phyloP scores from a whole-genome alignment of 2,329 filamentous ascomycete genomes.

The Calonectria crousiana region DNA sequence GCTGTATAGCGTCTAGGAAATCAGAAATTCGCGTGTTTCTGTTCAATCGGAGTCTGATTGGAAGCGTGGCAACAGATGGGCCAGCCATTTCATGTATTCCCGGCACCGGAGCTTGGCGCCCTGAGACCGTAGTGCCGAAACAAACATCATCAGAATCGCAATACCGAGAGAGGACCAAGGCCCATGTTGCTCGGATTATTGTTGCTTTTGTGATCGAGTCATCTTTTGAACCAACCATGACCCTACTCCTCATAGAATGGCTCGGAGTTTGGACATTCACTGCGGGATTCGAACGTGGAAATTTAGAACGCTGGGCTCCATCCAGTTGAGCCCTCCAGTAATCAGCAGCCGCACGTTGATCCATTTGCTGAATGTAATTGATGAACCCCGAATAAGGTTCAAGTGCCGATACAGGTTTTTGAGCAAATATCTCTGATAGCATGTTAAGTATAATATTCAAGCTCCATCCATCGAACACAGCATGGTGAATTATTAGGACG shows the following conservation, averaged over 20 bases:
- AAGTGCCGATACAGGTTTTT: not conserved
- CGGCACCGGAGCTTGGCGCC: slow-evolving; percentile 44
- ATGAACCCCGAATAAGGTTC: slow-evolving; percentile 10
- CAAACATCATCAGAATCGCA: slow-evolving; percentile 53
- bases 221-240: slow-evolving; percentile 43
- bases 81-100: slow-evolving; percentile 37
- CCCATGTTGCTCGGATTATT: slow-evolving; percentile 58
- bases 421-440: not conserved
- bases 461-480: slow-evolving; percentile 42
- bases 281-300: not conserved
- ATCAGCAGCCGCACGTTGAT: not conserved
- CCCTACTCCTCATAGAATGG: slow-evolving; percentile 62
- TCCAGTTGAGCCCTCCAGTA: not conserved
- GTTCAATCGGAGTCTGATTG: slow-evolving; percentile 54
- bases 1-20: slow-evolving; percentile 26
- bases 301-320: not conserved
- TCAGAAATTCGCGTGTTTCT: slow-evolving; percentile 3
- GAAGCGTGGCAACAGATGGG: slow-evolving; percentile 55
- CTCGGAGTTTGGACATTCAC: not conserved
- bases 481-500: slow-evolving; percentile 37
- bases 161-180: slow-evolving; percentile 64
- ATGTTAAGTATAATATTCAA: not conserved
- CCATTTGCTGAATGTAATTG: not conserved
- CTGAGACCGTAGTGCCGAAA: slow-evolving; percentile 58
- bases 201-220: slow-evolving; percentile 26